Percentiles rank a stretch among this genome's conserved stretches.
These are phyloP conservation scores for Macrotyloma uniflorum DNA, from an alignment of 306 rosid genomes.

Conservation along the genomic window DNA sequence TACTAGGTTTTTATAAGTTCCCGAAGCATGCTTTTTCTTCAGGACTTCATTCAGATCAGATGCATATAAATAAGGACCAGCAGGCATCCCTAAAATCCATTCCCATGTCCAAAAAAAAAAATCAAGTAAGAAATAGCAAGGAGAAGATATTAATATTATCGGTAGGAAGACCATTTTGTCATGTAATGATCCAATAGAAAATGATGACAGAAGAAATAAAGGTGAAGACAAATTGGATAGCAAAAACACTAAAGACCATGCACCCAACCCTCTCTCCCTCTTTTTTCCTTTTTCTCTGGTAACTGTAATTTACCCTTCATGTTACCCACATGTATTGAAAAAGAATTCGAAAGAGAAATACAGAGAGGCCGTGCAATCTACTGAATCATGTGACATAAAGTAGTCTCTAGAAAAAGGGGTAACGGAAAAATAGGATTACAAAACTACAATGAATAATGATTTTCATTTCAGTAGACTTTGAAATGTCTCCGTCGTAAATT, in stretches of 20 bases:
- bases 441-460: neutral
- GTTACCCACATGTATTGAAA: neutral
- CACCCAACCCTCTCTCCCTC: neutral
- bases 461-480: neutral
- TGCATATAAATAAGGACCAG: constrained; percentile 74
- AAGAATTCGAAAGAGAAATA: neutral
- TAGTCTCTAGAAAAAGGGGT: neutral
- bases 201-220: neutral
- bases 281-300: neutral
- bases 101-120: constrained; percentile 34
- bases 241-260: constrained; percentile 6
- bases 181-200: constrained; percentile 1
- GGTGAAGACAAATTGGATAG: neutral
- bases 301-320: neutral
- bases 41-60: constrained; percentile 70
- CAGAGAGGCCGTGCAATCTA: neutral
- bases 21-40: constrained; percentile 86
- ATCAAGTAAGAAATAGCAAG: constrained; percentile 2
- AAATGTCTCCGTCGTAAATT: neutral
- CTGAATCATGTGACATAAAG: constrained; percentile 4
- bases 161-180: neutral
- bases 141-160: neutral
- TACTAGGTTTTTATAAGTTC: constrained; percentile 81
- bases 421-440: neutral
- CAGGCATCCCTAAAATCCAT: constrained; percentile 80